phyloP scores from a whole-genome alignment of 2,329 filamentous ascomycete species.

The Teratosphaeria epicoccoides region DNA sequence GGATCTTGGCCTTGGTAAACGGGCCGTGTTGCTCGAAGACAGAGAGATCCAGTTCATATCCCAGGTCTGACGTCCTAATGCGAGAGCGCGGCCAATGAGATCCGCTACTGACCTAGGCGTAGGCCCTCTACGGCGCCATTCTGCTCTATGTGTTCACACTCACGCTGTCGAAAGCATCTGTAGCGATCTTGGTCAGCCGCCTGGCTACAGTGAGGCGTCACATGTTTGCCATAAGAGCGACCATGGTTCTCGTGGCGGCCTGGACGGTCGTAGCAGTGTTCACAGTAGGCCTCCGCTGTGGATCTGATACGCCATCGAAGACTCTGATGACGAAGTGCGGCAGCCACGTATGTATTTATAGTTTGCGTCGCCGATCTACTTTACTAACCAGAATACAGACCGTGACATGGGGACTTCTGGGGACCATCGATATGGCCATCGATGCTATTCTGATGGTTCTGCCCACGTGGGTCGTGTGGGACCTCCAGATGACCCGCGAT shows the following conservation, averaged over 20 bases:
- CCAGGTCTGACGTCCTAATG: neutral
- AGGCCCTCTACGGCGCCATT: neutral
- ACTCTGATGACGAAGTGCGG: neutral
- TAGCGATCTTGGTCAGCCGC: neutral
- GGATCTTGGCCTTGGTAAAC: neutral
- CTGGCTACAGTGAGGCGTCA: neutral
- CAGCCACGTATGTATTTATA: neutral
- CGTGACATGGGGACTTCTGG: neutral
- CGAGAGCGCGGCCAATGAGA: neutral
- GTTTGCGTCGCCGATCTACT: neutral
- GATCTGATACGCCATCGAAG: neutral
- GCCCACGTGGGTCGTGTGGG: neutral
- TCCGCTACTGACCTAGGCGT: neutral
- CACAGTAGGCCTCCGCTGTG: neutral
- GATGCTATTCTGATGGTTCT: neutral
- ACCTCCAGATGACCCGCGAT: neutral
- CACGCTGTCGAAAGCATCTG: neutral
- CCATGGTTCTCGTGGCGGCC: neutral
- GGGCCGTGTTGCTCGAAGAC: neutral
- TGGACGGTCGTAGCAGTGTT: neutral
- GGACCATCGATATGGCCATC: neutral
- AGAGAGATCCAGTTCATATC: neutral
- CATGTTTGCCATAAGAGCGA: neutral
- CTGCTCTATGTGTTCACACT: neutral
- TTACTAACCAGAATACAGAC: neutral